Base-by-base conservation (phyloP, 2,329 filamentous ascomycete species). In the Talaromyces marneffei region DNA sequence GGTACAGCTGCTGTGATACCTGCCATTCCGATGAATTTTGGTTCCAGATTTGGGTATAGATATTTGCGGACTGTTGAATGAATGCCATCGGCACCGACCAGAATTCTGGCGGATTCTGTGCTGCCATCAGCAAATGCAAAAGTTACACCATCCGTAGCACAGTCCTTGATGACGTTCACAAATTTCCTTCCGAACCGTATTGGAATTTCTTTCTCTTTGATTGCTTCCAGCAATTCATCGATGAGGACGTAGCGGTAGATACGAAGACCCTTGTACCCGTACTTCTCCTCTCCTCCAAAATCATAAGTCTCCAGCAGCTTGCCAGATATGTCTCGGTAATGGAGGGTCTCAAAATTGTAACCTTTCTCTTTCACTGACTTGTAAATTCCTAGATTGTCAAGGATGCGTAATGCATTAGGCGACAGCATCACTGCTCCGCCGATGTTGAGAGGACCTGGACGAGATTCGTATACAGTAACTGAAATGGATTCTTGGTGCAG, bases 51-150 rank as follows among this genome's bases (percentile, higher is more conserved):
- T 0, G 83, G 80, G 50, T 80, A 75, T 0, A 87, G 72, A 48
- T 84, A 79, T 4, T 72, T 74, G 2, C 83, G 77, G 0, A 86
- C 81, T 0, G 72, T 75, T 0, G 83, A 85, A 67, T 86, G 82
- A 55, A 87, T 86, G 0, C 85, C 84, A 62, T 87, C 84, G 0
- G 83, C 82, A 0, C 83, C 84, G 16, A 86, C 73, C 0, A 87
- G 76, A 12, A 83, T 67, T 2, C 71, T 65, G 0, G 81, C 79
- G 0, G 65, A 69, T 1, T 66, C 72, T 0, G 67, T 72, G 0
- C 74, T 74, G 1, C 80, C 82, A 58, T 84, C 79, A 0, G 70
- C 70, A 60, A 85, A 82, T 12, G 74, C 74, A 65, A 80, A 82
- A 0, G 71, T 75, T 0, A 85, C 80, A 0, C 42, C 44, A 10